A percentile compares a stretch with the other conserved stretches of the same genome.
These are phyloP conservation scores for Agrocybe pediades DNA, from an alignment of 768 basidiomycete species.

Conservation along the genomic window DNA sequence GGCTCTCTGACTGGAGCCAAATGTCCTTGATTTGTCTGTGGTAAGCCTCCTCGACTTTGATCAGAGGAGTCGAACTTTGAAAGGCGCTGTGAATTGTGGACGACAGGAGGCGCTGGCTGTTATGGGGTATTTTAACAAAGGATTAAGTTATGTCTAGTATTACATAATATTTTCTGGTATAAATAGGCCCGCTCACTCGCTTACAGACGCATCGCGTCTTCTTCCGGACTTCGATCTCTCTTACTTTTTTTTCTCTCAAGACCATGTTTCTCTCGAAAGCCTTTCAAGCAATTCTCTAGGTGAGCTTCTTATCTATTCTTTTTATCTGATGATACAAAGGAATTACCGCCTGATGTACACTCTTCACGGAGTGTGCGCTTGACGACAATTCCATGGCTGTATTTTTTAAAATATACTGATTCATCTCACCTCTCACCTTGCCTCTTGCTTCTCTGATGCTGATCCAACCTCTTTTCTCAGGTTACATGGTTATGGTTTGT, in stretches of 20 bases:
- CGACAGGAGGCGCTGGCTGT: no score
- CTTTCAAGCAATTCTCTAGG: constrained; percentile 22
- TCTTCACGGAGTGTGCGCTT: constrained; percentile 36
- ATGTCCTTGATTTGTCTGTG: neutral
- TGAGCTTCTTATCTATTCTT: constrained; percentile 31
- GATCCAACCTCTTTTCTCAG: neutral
- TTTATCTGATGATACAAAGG: constrained; percentile 65
- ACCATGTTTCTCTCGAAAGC: no score
- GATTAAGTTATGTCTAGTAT: no score
- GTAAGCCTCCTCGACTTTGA: neutral
- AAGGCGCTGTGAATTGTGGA: no score
- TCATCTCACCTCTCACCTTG: constrained; percentile 1
- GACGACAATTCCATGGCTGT: constrained; percentile 87
- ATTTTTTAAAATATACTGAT: constrained; percentile 63
- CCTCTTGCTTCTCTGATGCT: neutral
- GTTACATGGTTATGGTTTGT: neutral
- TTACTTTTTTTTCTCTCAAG: no score
- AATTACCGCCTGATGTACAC: constrained; percentile 83
- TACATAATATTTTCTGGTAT: neutral
- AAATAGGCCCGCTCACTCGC: neutral
- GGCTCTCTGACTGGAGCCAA: neutral
- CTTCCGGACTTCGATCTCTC: neutral
- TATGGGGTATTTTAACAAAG: no score
- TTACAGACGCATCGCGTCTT: neutral
- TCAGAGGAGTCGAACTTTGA: no score